Evolutionary conservation across 106 monocot species (phyloP).

Genomic region (Dendrobium catenatum): DNA sequence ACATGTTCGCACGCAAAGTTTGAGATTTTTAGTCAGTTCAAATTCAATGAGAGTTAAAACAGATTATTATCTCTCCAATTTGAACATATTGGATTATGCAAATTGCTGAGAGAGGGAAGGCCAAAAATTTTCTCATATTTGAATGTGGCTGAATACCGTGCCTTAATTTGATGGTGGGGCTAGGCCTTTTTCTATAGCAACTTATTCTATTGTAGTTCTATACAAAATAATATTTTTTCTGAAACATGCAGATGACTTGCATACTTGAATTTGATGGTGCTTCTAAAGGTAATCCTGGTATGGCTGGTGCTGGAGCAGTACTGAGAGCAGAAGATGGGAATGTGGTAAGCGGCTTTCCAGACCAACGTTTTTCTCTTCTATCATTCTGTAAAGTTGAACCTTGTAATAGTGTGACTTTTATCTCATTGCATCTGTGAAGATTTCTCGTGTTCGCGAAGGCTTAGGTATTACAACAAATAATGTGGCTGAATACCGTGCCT

Average conservation of each 20-base stretch:
- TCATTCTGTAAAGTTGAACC: neutral
- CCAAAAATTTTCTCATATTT: too few species aligned
- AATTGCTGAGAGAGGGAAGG: too few species aligned
- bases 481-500: slow-evolving; percentile 73
- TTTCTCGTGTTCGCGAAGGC: slow-evolving; percentile 57
- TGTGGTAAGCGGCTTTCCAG: neutral
- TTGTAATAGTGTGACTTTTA: neutral
- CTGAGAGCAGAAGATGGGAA: slow-evolving; percentile 13
- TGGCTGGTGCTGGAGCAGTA: slow-evolving; percentile 26
- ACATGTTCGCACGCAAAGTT: too few species aligned
- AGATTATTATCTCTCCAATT: too few species aligned
- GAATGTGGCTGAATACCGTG: too few species aligned
- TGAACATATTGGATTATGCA: too few species aligned
- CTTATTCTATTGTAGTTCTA: neutral
- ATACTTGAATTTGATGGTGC: slow-evolving; percentile 26
- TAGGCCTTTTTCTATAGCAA: neutral
- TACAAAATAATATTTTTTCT: neutral
- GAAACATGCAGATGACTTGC: slow-evolving; percentile 12
- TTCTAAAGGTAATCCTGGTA: slow-evolving; percentile 26
- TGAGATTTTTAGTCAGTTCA: too few species aligned
- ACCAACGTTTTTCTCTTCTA: neutral
- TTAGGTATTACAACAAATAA: slow-evolving; percentile 59
- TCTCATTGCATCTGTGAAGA: slow-evolving; percentile 25
- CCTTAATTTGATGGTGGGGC: too few species aligned
- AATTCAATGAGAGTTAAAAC: too few species aligned